Percentiles rank a stretch among this genome's conserved stretches.
Conservation (phyloP, 176 grass and related monocot species). For the Cymbopogon citratus region DNA sequence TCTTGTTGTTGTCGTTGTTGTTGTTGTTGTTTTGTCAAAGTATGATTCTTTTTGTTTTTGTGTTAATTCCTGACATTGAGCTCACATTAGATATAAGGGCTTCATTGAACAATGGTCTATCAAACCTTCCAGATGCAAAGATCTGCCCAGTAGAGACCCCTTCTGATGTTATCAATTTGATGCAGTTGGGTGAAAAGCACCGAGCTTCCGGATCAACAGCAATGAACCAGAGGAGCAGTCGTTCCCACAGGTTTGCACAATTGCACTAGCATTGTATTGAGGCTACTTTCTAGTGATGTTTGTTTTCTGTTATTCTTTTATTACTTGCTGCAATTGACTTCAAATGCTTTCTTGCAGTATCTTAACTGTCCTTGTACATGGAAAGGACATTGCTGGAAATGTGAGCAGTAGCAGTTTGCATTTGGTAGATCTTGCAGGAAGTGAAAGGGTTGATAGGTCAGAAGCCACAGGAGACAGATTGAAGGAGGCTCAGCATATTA, state of each 20-base stretch:
- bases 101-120: slow-evolving; percentile 43
- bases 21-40: slow-evolving; percentile 11
- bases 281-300: not conserved
- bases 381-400: slow-evolving; percentile 56
- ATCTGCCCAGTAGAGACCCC: slow-evolving; percentile 64
- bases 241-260: slow-evolving; percentile 70
- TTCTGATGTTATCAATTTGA: slow-evolving; percentile 76
- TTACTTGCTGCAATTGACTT: slow-evolving; percentile 12
- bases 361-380: slow-evolving; percentile 82
- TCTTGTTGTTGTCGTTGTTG: no score
- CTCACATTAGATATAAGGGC: slow-evolving; percentile 78
- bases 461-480: slow-evolving; percentile 74
- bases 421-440: slow-evolving; percentile 95
- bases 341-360: slow-evolving; percentile 46
- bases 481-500: slow-evolving; percentile 82
- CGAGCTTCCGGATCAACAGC: slow-evolving; percentile 71
- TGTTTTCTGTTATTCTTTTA: slow-evolving; percentile 5
- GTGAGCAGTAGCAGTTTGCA: slow-evolving; percentile 59
- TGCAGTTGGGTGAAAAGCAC: slow-evolving; percentile 72
- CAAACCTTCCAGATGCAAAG: slow-evolving; percentile 71
- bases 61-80: slow-evolving; percentile 51
- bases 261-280: slow-evolving; percentile 8
- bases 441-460: slow-evolving; percentile 82
- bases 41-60: not conserved
- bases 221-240: slow-evolving; percentile 83